Evolutionary conservation across 2,329 filamentous ascomycete genomes (phyloP), one percentile per base, ranked within the genome.

Genomic region (Atkinsonella hypoxylon): DNA sequence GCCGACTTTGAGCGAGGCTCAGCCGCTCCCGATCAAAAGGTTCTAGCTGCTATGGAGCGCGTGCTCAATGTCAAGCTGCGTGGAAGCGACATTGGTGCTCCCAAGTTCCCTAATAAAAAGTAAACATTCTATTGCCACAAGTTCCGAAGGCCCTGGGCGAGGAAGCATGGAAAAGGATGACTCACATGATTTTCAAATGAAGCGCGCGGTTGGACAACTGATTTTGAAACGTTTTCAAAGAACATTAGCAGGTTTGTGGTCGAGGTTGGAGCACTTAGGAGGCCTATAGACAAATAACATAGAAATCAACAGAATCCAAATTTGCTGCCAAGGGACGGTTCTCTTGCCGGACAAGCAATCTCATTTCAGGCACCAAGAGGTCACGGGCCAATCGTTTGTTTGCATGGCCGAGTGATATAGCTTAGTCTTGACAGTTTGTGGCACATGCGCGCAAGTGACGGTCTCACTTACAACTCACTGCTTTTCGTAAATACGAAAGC

Each of bases 1-100:
- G 86, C 85, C 63, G 83, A 89, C 61, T 89, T 95, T 63, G 91
- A 97, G 82, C 79, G 83, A 58, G 89, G 86, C 59, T 79, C 74
- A 60, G 89, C 82, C 51, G 62, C 78, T 44, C 90, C 86, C 51
- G 89, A 95, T 72, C 89, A 94, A 71, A 89, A 90, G 75, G 73
- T 94, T 50, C 75, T 95, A 51, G 69, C 70, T 53, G 73, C 77
- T 58, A 88, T 95, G 78, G 89, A 95, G 79, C 78, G 83, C 50
- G 82, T 87, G 55, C 81, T 96, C 66, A 91, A 93, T 62, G 81
- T 95, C 62, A 89, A 95, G 74, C 77, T 96, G 63, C 79, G 90
- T 59, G 89, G 93, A 53, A 75, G 74, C 62, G 87, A 91, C 70
- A 93, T 96, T 66, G 91, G 90, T 55, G 76, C 82, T 67, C 87